A percentile compares a stretch with the other conserved stretches of the same genome.
Evolutionary conservation across 805 yeast genomes (phyloP).

Genomic region (Sugiyamaella americana): DNA sequence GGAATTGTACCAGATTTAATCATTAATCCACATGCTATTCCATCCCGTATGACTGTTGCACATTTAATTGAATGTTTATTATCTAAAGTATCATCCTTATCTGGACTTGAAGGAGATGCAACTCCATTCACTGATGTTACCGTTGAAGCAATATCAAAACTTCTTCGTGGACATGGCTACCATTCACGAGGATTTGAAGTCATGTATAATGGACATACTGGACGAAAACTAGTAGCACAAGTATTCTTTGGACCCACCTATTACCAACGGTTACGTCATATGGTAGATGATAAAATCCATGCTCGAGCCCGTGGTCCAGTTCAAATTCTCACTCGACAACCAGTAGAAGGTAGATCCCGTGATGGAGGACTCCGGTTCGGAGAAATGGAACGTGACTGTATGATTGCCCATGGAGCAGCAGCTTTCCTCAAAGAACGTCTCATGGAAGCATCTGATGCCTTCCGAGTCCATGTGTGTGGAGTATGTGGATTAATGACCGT

Average conservation of each 20-base stretch:
- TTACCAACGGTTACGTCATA: conserved; percentile 96
- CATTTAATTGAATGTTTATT: conserved; percentile 97
- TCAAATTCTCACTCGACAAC: conserved; percentile 95
- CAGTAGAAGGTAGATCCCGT: conserved; percentile 98
- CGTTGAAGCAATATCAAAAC: conserved; percentile 90
- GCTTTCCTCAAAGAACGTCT: conserved; percentile 95
- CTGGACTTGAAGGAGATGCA: conserved; percentile 98
- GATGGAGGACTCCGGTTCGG: conserved; percentile 99
- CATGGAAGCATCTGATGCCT: conserved; percentile 99
- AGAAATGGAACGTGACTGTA: conserved; percentile 99
- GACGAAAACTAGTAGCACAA: conserved; percentile 96
- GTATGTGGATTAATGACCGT: conserved; percentile 98
- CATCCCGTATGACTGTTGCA: conserved; percentile 99
- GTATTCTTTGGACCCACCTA: conserved; percentile 99
- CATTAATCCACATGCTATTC: conserved; percentile 99
- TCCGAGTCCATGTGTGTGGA: conserved; percentile 97
- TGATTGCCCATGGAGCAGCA: conserved; percentile 99
- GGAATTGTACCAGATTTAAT: conserved; percentile 97
- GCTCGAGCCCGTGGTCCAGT: conserved; percentile 99
- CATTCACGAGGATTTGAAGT: conserved; percentile 98
- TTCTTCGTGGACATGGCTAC: conserved; percentile 91
- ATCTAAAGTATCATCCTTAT: conserved; percentile 87
- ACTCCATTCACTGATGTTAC: conserved; percentile 98
- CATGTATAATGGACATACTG: conserved; percentile 98
- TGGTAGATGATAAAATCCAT: conserved; percentile 98